Conservation (phyloP, 192 early-diverging fungal genomes). For the Pecoramyces ruminantium region DNA sequence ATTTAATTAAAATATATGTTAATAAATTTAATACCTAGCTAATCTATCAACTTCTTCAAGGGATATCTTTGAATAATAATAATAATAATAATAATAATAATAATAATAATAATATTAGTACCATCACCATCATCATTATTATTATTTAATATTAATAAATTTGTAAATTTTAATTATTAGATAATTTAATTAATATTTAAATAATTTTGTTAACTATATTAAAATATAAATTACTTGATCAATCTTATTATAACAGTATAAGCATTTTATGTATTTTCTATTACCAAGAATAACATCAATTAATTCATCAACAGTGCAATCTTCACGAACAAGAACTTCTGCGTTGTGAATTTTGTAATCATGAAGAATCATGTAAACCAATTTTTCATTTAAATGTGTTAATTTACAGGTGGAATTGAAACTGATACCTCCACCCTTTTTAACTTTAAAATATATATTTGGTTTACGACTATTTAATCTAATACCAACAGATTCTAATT, state of each 20-base stretch:
- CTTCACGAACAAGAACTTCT: slow-evolving; percentile 91
- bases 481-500: slow-evolving; percentile 85
- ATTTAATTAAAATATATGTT: neutral
- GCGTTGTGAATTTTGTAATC: slow-evolving; percentile 98
- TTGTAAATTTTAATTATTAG: no score
- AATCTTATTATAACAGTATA: slow-evolving; percentile 94
- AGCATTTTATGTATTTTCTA: slow-evolving; percentile 85
- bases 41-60: slow-evolving; percentile 51
- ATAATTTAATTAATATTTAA: no score
- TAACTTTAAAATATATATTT: slow-evolving; percentile 95
- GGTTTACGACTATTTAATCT: slow-evolving; percentile 71
- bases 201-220: no score
- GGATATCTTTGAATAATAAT: no score
- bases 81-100: no score
- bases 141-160: no score
- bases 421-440: slow-evolving; percentile 92
- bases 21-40: neutral
- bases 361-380: slow-evolving; percentile 83
- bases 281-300: slow-evolving; percentile 98
- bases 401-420: slow-evolving; percentile 84
- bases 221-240: slow-evolving; percentile 26
- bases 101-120: no score
- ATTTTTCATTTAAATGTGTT: slow-evolving; percentile 68
- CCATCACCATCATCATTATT: no score
- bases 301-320: slow-evolving; percentile 89